These are phyloP conservation scores for Apiotrichum domesticum DNA, from an alignment of 1,284 basidiomycete genomes.

Conservation along the genomic window DNA sequence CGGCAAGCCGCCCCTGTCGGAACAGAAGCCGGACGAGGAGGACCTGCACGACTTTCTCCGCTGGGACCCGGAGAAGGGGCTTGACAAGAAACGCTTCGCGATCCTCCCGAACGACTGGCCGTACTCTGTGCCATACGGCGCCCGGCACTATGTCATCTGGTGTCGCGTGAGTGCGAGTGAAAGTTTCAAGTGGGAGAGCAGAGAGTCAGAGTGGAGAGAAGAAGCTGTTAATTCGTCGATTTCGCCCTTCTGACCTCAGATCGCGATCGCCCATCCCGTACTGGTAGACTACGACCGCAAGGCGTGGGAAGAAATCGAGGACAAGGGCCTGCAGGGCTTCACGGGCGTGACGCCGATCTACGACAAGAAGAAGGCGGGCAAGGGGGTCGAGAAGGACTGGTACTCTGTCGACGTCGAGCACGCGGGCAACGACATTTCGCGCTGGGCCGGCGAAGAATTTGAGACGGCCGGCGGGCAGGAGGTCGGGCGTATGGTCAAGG, in stretches of 20 bases:
- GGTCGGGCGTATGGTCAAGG: constrained; percentile 40
- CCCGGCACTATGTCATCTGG: constrained; percentile 43
- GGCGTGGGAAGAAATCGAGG: constrained; percentile 35
- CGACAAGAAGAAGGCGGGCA: neutral
- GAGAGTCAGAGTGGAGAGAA: no score
- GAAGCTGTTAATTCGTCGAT: neutral
- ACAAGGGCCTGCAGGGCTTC: constrained; percentile 40
- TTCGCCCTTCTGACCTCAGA: constrained; percentile 12
- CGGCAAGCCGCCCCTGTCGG: constrained; percentile 5
- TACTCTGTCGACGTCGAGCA: constrained; percentile 30
- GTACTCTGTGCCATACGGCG: constrained; percentile 40
- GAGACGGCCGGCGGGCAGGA: constrained; percentile 33
- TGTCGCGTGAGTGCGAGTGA: constrained; percentile 29
- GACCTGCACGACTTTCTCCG: constrained; percentile 19
- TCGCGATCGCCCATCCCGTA: constrained; percentile 40
- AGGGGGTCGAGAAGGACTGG: constrained; percentile 13
- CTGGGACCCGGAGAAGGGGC: constrained; percentile 18
- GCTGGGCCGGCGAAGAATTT: constrained; percentile 35
- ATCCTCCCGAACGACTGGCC: constrained; percentile 47
- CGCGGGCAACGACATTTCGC: constrained; percentile 24
- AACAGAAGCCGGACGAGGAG: neutral
- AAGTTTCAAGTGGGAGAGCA: no score
- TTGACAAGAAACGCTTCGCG: constrained; percentile 35
- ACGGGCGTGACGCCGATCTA: constrained; percentile 32
- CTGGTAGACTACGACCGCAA: constrained; percentile 33